Base-by-base conservation (phyloP, 2,329 filamentous ascomycete genomes). In the Incumbomyces lentus region DNA sequence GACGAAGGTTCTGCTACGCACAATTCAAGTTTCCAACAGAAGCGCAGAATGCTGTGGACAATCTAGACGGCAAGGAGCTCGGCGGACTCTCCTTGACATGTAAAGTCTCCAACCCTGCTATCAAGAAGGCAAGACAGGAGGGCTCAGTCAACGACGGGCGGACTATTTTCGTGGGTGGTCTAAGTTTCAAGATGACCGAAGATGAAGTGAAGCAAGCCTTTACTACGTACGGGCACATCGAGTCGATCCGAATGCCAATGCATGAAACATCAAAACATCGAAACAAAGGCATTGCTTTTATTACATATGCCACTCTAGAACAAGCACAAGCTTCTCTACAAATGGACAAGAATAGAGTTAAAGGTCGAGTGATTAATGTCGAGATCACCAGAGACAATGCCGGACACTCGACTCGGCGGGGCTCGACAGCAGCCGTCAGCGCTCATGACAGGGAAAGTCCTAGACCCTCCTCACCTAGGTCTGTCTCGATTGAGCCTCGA, bases 1-100 rank as follows among this genome's bases (percentile, higher is more conserved):
- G 86, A 56, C 85, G 92, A 29, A 83, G 92, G 18, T 98, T 98
- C 68, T 95, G 89, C 69, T 98, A 98, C 63, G 74, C 95, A 6
- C 86, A 93, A n/a, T 95, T 95, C 62, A 75, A 80, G 40, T 78
- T 79, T 29, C 65, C 75, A 2, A 72, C 74, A n/a, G 76, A 78
- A 44, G 86, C 88, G 1, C 73, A 78, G 33, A 22, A 45, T 19
- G 78, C 76, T 40, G 89, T 89, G 1, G 82, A 81, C 1, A 68
- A 78, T 49, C 75, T 95, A 40, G 75, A 95, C 59, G 83, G 83
- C 19, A 49, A 49, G 33, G 81, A 74, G 47, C 62, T 80, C 17
- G 65, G 94, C 0, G 83, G 82, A 18, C 81, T 81, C 55, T 80
- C 75, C 54, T 72, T 98, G 1, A 66, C 81, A 34, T 84, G 79